A percentile compares a stretch with the other conserved stretches of the same genome.
These are phyloP conservation scores for Ramaria rubella DNA, from an alignment of 768 basidiomycete genomes.

Conservation along the genomic window DNA sequence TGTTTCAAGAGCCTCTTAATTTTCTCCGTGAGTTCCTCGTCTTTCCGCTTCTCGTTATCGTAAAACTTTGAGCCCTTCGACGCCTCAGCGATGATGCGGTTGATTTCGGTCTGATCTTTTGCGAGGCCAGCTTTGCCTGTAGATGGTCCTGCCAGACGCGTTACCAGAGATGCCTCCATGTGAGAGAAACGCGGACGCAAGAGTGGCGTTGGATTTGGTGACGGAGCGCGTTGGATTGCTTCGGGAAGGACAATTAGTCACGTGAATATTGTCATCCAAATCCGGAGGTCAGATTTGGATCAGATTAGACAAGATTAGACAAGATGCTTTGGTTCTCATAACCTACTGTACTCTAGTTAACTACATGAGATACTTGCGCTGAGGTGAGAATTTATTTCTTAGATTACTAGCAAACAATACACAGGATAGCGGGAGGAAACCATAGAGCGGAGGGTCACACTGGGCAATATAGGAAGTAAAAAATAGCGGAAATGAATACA, in stretches of 20 bases:
- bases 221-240: background rate
- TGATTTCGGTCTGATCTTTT: constrained; percentile 77
- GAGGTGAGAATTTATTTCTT: background rate
- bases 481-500: background rate
- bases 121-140: constrained; percentile 83
- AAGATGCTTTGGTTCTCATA: no score
- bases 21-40: constrained; percentile 73
- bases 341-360: no score
- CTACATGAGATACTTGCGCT: no score
- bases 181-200: background rate
- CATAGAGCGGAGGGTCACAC: background rate
- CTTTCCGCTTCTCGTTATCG: constrained; percentile 89
- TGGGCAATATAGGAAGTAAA: background rate
- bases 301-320: background rate
- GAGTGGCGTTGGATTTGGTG: background rate
- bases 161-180: constrained; percentile 39
- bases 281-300: background rate
- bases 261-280: background rate
- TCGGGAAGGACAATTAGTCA: background rate
- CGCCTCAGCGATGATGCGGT: constrained; percentile 81
- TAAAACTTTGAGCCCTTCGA: constrained; percentile 94
- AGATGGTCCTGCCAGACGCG: constrained; percentile 81
- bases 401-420: background rate
- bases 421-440: background rate
- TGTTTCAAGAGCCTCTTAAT: constrained; percentile 64